Evolutionary conservation across 768 basidiomycete species (phyloP), one percentile per base, ranked within the genome.

Genomic region (Amanita rubescens): DNA sequence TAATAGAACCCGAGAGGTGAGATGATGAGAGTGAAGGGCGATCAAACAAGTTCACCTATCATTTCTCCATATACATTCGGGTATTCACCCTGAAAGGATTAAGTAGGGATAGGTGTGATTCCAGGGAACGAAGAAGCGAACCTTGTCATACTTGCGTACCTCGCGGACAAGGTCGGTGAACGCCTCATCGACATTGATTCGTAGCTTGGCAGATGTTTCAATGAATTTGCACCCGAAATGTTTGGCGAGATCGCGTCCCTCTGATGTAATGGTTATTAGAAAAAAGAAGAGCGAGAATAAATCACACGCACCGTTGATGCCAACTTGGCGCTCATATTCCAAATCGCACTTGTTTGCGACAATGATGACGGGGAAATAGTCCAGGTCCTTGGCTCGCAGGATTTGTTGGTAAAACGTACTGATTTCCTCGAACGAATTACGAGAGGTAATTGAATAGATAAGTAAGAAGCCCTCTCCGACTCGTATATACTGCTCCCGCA

Each of bases 401-500:
- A 98, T 96, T 65, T 97, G 94, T 65, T 94, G 90, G 64, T 94
- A 89, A 81, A 98, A 96, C 5, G 85, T 89, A 68, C 82, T 87
- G 63, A 97, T 94, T 79, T 97, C 92, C 70, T 97, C 93, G 65
- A 97, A 98, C 43, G 94, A 95, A 68, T 91, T 88, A 59, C 94
- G 85, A 27, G 93, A 94, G n/a, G 95, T 96, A 71, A 96, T 97
- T 49, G 92, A 93, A 71, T 98, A 98, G 54, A 97, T 93, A 58
- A 98, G 84, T 39, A 98, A 80, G 77, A 98, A 98, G 10, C 94
- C 95, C 70, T 98, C 94, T 56, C 95, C 95, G 24, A 93, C 93
- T 49, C 94, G 84, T 94, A 97, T 98, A 74, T 98, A 98, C 65
- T 97, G 95, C 65, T 98, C 95, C 44, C 95, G 86, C 95, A 98